Conservation (phyloP, 345 rosid species). For the thale cress (Arabidopsis thaliana) region TAIR10.1 NC_003070.9:28670501-28671000, state of each 20-base stretch:
- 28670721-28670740: background rate
- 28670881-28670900: background rate
- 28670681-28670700: no score
- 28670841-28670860: background rate
- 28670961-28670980: conserved; percentile 5
- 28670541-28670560: background rate
- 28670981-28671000: conserved; percentile 20
- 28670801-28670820: conserved; percentile 19
- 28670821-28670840: conserved; percentile 8
- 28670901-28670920: conserved; percentile 3
- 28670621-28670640: no score
- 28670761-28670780: conserved; percentile 16
- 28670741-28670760: background rate
- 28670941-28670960: conserved; percentile 29
- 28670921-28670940: conserved; percentile 21
- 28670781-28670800: conserved; percentile 1
- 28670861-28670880: background rate
- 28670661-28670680: no score
- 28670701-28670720: background rate
- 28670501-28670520: background rate
- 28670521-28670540: conserved; percentile 1
- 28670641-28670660: no score
- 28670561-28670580: conserved; percentile 9
- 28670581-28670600: background rate
- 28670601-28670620: no score